A percentile compares a stretch with the other conserved stretches of the same genome.
Conservation (phyloP, 805 yeast species). For the Starmerella scarabaei region DNA sequence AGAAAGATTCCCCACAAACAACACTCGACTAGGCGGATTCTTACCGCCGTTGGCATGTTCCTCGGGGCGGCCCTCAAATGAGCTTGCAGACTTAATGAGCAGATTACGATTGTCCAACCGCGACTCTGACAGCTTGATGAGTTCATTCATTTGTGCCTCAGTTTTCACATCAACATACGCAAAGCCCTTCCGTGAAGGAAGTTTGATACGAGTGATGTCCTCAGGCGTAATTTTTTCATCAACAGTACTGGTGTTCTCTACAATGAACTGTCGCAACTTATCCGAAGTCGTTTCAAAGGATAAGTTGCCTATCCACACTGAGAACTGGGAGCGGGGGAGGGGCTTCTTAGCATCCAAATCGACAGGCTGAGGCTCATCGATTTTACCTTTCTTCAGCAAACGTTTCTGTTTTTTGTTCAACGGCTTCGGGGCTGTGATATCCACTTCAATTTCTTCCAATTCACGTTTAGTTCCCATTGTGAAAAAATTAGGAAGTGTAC, state of each 20-base stretch:
- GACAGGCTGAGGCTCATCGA: slow-evolving; percentile 25
- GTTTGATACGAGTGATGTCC: slow-evolving; percentile 61
- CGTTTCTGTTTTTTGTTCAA: slow-evolving; percentile 86
- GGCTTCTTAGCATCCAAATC: slow-evolving; percentile 22
- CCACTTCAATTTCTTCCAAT: slow-evolving; percentile 32
- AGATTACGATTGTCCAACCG: slow-evolving; percentile 73
- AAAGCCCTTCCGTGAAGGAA: slow-evolving; percentile 68
- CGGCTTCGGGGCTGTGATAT: slow-evolving; percentile 51
- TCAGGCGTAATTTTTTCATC: slow-evolving; percentile 32
- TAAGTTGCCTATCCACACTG: slow-evolving; percentile 92
- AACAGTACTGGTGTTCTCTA: slow-evolving; percentile 33
- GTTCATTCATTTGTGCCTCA: slow-evolving; percentile 45
- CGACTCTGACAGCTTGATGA: slow-evolving; percentile 55
- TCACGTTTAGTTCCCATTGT: slow-evolving; percentile 19
- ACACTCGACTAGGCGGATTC: slow-evolving; percentile 77
- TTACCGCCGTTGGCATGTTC: slow-evolving; percentile 36
- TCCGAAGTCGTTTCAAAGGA: slow-evolving; percentile 72
- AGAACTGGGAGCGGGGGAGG: slow-evolving; percentile 27
- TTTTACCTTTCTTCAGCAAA: slow-evolving; percentile 52
- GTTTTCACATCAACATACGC: slow-evolving; percentile 76
- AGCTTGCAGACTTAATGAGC: slow-evolving; percentile 65
- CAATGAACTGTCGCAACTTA: slow-evolving; percentile 53
- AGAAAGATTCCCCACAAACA: slow-evolving; percentile 86
- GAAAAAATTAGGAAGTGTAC: background rate
- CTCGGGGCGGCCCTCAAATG: slow-evolving; percentile 79